phyloP scores from a whole-genome alignment of 495 filamentous ascomycete species.

The Trichoderma parareesei region DNA sequence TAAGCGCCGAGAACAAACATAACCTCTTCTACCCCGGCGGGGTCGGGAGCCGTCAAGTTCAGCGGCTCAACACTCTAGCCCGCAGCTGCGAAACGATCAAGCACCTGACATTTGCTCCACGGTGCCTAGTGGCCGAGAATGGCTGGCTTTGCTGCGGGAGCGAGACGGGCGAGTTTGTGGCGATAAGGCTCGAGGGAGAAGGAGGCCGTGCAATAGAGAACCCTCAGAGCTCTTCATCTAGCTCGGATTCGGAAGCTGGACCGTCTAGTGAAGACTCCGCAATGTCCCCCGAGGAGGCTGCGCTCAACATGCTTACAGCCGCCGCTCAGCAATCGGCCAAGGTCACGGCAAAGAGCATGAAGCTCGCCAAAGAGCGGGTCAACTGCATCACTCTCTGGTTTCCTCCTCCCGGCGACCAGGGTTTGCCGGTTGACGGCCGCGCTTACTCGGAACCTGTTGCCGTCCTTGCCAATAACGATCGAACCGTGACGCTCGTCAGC shows the following conservation, averaged over 20 bases:
- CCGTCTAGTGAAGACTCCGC: neutral
- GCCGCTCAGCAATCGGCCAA: constrained; percentile 30
- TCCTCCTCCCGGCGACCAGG: constrained; percentile 21
- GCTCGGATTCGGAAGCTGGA: constrained; percentile 15
- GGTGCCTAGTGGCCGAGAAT: constrained; percentile 74
- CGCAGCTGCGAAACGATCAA: constrained; percentile 68
- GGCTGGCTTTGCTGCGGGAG: constrained; percentile 90
- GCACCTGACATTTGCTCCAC: constrained; percentile 69
- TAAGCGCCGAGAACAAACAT: constrained; percentile 69
- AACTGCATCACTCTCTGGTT: constrained; percentile 52
- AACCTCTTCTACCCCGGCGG: constrained; percentile 76
- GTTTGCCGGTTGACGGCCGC: constrained; percentile 16
- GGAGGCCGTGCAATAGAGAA: constrained; percentile 38
- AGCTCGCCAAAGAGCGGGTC: constrained; percentile 40
- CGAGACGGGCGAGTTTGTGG: constrained; percentile 73
- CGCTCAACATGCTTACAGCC: constrained; percentile 19
- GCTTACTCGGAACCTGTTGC: constrained; percentile 39
- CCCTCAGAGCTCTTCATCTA: constrained; percentile 50
- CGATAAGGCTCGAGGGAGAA: constrained; percentile 52
- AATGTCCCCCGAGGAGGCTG: constrained; percentile 22
- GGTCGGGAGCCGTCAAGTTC: constrained; percentile 51
- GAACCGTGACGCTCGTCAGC: constrained; percentile 70
- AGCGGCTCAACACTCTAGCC: constrained; percentile 61
- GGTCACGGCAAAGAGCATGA: constrained; percentile 29
- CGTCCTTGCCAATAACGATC: constrained; percentile 72